Evolutionary conservation across 305 asterid genomes (phyloP), one percentile per base, ranked within the genome.

Genomic region (Plantago lanceolata): DNA sequence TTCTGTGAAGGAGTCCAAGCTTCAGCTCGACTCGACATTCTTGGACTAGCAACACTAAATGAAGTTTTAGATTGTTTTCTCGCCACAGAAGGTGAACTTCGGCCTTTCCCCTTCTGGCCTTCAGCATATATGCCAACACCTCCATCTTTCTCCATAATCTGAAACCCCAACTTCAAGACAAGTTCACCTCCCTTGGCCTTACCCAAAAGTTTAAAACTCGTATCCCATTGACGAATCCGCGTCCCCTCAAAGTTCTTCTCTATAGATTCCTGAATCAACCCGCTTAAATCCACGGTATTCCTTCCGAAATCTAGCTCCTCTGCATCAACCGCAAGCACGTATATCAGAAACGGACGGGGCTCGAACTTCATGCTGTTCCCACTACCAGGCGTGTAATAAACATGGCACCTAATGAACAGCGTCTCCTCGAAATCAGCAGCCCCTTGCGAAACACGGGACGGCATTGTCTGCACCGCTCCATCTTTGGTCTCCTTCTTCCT

Each of bases 361-460:
- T 87, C 91, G 61, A 92, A 85, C 67, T 79, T 86, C 83, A 73
- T 61, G 19, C 65, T 79, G 0, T 76, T 55, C 11, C 85, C 83
- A 48, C 75, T 68, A 0, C 82, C 86, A 0, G 87, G 90, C 16
- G 85, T 73, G 88, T 48, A 86, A 70, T 92, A 92, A 48, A 89
- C 89, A 71, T 92, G 85, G 72, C 93, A 83, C 75, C 91, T 84
- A 5, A 89, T 56, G 70, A 92, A 92, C 14, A 92, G 78, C 0
- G 96, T 92, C 77, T 92, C 98, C 56, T 86, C 98, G 40, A 92
- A 92, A 71, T 92, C 98, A 13, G 96, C 95, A 4, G 79, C 89
- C 15, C 85, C 88, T 44, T 87, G 85, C 6, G 88, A 78, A 43
- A 92, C 96, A 17, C 95, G 70, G 0, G 96, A 92, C 0, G 96